Percentiles rank a stretch among this genome's conserved stretches.
Evolutionary conservation across 108 stramenopile species (phyloP).

Genomic region (Fistulifera solaris): DNA sequence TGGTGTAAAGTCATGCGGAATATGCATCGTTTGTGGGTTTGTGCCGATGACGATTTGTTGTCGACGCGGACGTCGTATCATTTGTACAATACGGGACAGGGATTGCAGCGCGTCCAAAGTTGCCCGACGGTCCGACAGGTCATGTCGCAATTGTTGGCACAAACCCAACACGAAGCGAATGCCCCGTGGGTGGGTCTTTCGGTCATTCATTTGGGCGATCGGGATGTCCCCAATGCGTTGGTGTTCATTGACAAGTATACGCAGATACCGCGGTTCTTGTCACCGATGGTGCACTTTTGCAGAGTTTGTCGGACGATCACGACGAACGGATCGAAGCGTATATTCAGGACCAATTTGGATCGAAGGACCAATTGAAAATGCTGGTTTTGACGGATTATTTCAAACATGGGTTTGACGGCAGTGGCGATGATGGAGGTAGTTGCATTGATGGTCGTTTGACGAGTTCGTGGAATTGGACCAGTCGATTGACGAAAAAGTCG

Average conservation of each 20-base stretch:
- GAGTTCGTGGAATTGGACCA: conserved; percentile 81
- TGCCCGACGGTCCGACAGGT: conserved; percentile 61
- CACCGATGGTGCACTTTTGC: conserved; percentile 54
- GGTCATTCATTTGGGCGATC: conserved; percentile 78
- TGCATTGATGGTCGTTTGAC: conserved; percentile 90
- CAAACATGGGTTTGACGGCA: conserved; percentile 83
- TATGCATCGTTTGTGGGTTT: conserved; percentile 66
- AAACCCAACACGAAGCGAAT: conserved; percentile 51
- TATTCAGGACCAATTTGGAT: conserved; percentile 47
- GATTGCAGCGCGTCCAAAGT: conserved; percentile 70
- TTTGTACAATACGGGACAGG: conserved; percentile 80
- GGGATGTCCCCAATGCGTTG: conserved; percentile 86
- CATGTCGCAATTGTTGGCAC: conserved; percentile 47
- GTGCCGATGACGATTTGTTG: conserved; percentile 65
- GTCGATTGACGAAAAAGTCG: conserved; percentile 59
- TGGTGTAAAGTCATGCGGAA: conserved; percentile 69
- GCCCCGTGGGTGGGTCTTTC: conserved; percentile 71
- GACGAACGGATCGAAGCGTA: conserved; percentile 46
- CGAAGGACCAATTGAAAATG: conserved; percentile 36
- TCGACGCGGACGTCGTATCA: conserved; percentile 34
- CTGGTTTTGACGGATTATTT: conserved; percentile 73
- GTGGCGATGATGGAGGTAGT: conserved; percentile 78
- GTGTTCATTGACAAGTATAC: conserved; percentile 92
- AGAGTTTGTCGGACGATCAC: conserved; percentile 29
- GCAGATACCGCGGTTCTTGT: conserved; percentile 76